Evolutionary conservation across 495 filamentous ascomycete genomes (phyloP), one percentile per base, ranked within the genome.

Genomic region (Xylaria bambusicola): DNA sequence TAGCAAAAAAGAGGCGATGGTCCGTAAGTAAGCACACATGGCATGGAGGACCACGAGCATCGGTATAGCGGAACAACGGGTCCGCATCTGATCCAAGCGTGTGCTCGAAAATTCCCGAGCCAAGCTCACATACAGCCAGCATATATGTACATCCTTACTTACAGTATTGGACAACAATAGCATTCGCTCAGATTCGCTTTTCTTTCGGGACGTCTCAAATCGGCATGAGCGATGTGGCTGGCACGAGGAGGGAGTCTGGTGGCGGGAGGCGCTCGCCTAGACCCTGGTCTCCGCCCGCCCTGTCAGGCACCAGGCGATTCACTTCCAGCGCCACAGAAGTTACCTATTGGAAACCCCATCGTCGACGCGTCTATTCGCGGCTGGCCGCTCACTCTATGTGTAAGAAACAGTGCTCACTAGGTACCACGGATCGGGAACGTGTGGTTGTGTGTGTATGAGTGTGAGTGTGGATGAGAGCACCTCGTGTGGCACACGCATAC

Each of bases 151-250:
- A n/a, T n/a, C n/a, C n/a, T n/a, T n/a, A n/a, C n/a, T n/a, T n/a
- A n/a, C n/a, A n/a, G n/a, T n/a, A n/a, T n/a, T n/a, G n/a, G n/a
- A n/a, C n/a, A n/a, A n/a, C n/a, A n/a, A n/a, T n/a, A n/a, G n/a
- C n/a, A n/a, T n/a, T n/a, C n/a, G n/a, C n/a, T 21, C 36, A 33
- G 35, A 13, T 29, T 47, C n/a, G n/a, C n/a, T 36, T 21, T 46
- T 46, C 21, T 31, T 29, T 47, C 36, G 27, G 38, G 23, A 18
- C 20, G 26, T 58, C 38, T 41, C 49, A 52, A 26, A 17, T 52
- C 49, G 48, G 57, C 57, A 53, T 52, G 47, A 47, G 57, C 57
- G 57, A 60, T 24, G 56, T 44, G 48, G 40, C 48, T 47, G 31
- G 21, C 47, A 52, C 41, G 40, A 49, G 27, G 41, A 20, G 12